A percentile compares a stretch with the other conserved stretches of the same genome.
Evolutionary conservation across 768 basidiomycete species (phyloP).

Genomic region (Suillus decipiens): DNA sequence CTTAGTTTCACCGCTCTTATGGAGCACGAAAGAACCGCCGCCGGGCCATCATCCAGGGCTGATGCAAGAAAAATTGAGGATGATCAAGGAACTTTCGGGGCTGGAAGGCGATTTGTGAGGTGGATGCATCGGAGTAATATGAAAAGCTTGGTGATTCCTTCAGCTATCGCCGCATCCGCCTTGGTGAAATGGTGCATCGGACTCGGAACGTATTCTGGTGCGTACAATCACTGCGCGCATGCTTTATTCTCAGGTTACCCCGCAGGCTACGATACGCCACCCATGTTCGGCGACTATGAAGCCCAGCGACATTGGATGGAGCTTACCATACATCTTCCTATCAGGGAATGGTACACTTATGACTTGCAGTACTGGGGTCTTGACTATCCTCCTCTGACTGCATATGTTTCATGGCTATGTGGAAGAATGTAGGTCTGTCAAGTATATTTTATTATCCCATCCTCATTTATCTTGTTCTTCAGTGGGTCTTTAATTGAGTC

Average conservation of each 20-base stretch:
- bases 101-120: slow-evolving; percentile 65
- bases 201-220: slow-evolving; percentile 83
- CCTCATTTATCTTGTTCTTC: slow-evolving; percentile 12
- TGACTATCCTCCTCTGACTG: slow-evolving; percentile 94
- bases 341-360: slow-evolving; percentile 82
- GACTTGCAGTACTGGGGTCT: slow-evolving; percentile 92
- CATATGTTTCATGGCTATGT: slow-evolving; percentile 85
- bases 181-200: slow-evolving; percentile 71
- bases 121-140: slow-evolving; percentile 78
- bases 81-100: slow-evolving; percentile 33
- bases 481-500: slow-evolving; percentile 55
- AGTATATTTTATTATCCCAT: slow-evolving; percentile 13
- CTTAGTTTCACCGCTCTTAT: slow-evolving; percentile 47
- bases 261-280: slow-evolving; percentile 67
- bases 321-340: slow-evolving; percentile 74
- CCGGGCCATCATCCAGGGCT: slow-evolving; percentile 15
- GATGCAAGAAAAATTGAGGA: slow-evolving; percentile 19
- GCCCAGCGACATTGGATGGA: slow-evolving; percentile 98
- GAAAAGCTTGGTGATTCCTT: slow-evolving; percentile 60
- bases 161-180: slow-evolving; percentile 50
- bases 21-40: slow-evolving; percentile 32
- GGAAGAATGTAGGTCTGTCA: slow-evolving; percentile 63
- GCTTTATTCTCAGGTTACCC: background rate
- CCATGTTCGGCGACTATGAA: slow-evolving; percentile 91
- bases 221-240: slow-evolving; percentile 25